These are phyloP conservation scores for Elaeis guineensis DNA, from an alignment of 176 grass and related monocot species.

Conservation along the genomic window DNA sequence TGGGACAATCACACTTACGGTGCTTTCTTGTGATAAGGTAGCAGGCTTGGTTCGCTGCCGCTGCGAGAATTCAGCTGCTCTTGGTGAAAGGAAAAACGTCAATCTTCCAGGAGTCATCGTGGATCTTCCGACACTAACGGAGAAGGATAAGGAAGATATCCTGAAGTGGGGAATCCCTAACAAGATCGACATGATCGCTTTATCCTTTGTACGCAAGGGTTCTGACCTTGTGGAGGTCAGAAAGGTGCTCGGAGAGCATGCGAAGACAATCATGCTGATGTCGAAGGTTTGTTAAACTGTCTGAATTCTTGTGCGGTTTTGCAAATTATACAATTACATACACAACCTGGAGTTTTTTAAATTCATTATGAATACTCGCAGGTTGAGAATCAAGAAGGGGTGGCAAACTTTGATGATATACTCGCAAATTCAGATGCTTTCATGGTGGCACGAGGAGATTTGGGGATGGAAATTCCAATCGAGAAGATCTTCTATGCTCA, in stretches of 20 bases:
- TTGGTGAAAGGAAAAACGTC: slow-evolving; percentile 81
- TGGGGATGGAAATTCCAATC: slow-evolving; percentile 90
- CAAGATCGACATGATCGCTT: slow-evolving; percentile 79
- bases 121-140: slow-evolving; percentile 73
- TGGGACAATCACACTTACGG: slow-evolving; percentile 68
- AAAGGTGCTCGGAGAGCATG: slow-evolving; percentile 57
- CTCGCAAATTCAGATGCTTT: slow-evolving; percentile 78
- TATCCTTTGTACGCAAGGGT: slow-evolving; percentile 78
- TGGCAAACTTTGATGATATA: slow-evolving; percentile 85
- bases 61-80: slow-evolving; percentile 59
- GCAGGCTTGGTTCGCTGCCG: slow-evolving; percentile 44
- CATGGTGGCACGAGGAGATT: slow-evolving; percentile 76
- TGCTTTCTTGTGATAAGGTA: slow-evolving; percentile 52
- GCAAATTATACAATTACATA: not conserved
- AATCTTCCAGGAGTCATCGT: slow-evolving; percentile 79
- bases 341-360: no score
- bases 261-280: slow-evolving; percentile 69
- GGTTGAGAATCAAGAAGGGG: slow-evolving; percentile 89
- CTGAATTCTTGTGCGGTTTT: not conserved
- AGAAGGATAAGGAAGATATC: slow-evolving; percentile 89
- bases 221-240: slow-evolving; percentile 70
- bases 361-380: slow-evolving; percentile 9
- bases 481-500: slow-evolving; percentile 88
- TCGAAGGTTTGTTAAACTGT: slow-evolving; percentile 53
- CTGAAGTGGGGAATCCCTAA: slow-evolving; percentile 69